Evolutionary conservation across 768 basidiomycete genomes (phyloP).

Genomic region (Lactifluus piperatus): DNA sequence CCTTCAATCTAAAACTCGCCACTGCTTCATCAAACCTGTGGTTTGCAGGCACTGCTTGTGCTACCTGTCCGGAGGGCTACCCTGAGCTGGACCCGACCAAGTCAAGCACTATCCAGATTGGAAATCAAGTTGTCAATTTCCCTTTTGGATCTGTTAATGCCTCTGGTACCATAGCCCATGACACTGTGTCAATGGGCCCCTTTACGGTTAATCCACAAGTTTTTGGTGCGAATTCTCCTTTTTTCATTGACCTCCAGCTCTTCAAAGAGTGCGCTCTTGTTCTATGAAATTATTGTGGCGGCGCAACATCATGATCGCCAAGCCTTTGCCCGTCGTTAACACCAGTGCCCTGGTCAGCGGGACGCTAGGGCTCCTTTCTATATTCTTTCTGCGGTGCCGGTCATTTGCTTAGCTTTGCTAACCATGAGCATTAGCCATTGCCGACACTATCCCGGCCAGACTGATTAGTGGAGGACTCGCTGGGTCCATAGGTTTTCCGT

Average conservation of each 20-base stretch:
- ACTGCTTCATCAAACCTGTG: conserved; percentile 90
- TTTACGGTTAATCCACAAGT: conserved; percentile 49
- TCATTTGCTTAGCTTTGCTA: background rate
- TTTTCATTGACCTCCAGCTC: background rate
- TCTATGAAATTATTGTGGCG: too few species aligned
- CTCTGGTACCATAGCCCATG: conserved; percentile 41
- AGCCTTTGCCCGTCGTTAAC: background rate
- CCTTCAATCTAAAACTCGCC: conserved; percentile 76
- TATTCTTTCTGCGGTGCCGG: background rate
- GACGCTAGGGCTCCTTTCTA: background rate
- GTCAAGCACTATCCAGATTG: conserved; percentile 34
- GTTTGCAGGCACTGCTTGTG: conserved; percentile 54
- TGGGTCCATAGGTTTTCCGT: conserved; percentile 75
- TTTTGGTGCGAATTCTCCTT: conserved; percentile 27
- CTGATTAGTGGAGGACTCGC: conserved; percentile 46
- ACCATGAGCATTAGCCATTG: conserved; percentile 35
- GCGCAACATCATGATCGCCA: too few species aligned
- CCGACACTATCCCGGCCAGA: conserved; percentile 34
- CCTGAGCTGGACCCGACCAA: conserved; percentile 37
- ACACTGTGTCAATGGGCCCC: conserved; percentile 57
- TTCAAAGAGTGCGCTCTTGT: background rate
- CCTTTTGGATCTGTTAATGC: conserved; percentile 68
- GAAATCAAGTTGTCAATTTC: conserved; percentile 30
- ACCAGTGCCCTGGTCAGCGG: background rate
- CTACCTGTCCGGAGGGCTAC: conserved; percentile 31